These are phyloP conservation scores for Nyssa sinensis DNA, from an alignment of 148 eudicot genomes.

Conservation along the genomic window DNA sequence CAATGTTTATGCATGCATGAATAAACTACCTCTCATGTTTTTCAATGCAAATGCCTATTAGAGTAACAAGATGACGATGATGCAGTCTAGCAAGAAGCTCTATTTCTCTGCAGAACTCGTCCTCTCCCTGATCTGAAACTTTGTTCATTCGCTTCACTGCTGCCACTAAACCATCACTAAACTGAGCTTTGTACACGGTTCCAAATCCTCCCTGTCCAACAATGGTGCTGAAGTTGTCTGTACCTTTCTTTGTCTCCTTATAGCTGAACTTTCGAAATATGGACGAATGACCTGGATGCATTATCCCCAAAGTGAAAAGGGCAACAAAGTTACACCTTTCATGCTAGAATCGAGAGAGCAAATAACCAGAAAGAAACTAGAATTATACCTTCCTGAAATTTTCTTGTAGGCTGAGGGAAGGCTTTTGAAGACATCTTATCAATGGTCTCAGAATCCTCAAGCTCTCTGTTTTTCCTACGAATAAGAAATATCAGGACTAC, in stretches of 20 bases:
- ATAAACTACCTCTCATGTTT: constrained; percentile 65
- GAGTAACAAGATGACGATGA: constrained; percentile 96
- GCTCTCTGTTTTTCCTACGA: constrained; percentile 69
- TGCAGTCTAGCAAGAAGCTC: constrained; percentile 91
- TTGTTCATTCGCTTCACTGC: constrained; percentile 88
- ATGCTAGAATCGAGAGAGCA: background rate
- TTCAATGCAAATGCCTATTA: constrained; percentile 80
- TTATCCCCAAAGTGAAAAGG: background rate
- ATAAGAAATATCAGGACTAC: constrained; percentile 57
- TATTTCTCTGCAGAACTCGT: constrained; percentile 89
- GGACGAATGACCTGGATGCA: constrained; percentile 59
- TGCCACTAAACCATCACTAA: constrained; percentile 61
- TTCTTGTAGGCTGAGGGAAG: constrained; percentile 46
- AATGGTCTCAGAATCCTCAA: constrained; percentile 47
- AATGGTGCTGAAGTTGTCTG: constrained; percentile 62
- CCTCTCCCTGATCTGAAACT: constrained; percentile 87
- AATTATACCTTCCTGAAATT: constrained; percentile 65
- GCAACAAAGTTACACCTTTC: background rate
- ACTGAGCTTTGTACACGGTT: constrained; percentile 79
- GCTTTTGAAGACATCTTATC: constrained; percentile 41
- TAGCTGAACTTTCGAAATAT: constrained; percentile 71
- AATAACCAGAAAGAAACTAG: background rate
- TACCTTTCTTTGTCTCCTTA: constrained; percentile 83
- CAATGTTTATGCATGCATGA: background rate
- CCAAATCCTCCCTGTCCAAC: constrained; percentile 97